Evolutionary conservation across 1,284 basidiomycete genomes (phyloP).

Genomic region (Puccinia brachypodii): DNA sequence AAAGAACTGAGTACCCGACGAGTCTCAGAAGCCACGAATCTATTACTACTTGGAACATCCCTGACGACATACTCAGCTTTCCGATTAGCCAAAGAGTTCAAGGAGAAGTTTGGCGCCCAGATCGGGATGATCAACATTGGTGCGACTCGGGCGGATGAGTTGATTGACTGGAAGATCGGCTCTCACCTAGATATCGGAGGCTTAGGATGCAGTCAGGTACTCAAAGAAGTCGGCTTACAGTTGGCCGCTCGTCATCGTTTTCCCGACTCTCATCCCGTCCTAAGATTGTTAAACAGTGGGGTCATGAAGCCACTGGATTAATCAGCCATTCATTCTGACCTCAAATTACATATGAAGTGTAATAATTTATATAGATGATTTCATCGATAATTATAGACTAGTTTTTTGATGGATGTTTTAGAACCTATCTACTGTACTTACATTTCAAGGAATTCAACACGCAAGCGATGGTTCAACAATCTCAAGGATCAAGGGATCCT

Average conservation of each 20-base stretch:
- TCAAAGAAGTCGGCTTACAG: constrained; percentile 49
- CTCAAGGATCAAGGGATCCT: too few species aligned
- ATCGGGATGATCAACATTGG: constrained; percentile 55
- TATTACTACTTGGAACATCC: constrained; percentile 55
- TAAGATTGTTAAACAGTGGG: neutral
- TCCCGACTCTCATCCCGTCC: neutral
- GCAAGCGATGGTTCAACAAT: too few species aligned
- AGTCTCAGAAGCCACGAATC: constrained; percentile 51
- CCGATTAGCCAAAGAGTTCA: constrained; percentile 54
- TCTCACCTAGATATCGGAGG: constrained; percentile 49
- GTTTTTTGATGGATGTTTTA: too few species aligned
- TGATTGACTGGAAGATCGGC: constrained; percentile 50
- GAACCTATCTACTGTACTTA: too few species aligned
- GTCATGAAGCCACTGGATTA: constrained; percentile 23
- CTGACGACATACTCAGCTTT: constrained; percentile 57
- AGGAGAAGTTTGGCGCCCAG: constrained; percentile 50
- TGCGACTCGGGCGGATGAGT: constrained; percentile 54
- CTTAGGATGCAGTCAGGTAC: constrained; percentile 53
- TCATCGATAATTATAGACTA: too few species aligned
- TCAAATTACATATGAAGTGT: too few species aligned
- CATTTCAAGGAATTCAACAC: too few species aligned
- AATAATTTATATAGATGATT: too few species aligned
- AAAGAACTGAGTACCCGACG: constrained; percentile 51
- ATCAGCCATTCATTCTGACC: neutral
- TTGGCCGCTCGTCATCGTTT: constrained; percentile 40